Evolutionary conservation across 148 eudicot genomes (phyloP), one percentile per base, ranked within the genome.

Genomic region (Amaranthus cruentus): DNA sequence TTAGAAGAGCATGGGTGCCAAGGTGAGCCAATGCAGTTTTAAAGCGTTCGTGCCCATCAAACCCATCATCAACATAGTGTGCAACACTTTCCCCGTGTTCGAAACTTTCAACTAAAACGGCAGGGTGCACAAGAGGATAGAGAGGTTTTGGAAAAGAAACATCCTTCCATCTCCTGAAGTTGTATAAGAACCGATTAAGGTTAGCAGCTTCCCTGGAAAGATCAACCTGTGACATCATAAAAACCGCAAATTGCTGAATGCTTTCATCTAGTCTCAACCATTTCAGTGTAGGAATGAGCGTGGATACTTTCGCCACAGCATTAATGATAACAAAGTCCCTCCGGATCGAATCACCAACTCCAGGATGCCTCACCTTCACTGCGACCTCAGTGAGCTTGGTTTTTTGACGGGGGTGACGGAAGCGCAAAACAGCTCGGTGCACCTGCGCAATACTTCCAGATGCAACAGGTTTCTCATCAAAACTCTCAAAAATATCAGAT

Each of bases 371-470:
- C 78, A 92, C 97, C 74, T 92, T 92, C 18, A 92, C 97, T 21
- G 97, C 97, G 70, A 92, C 97, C 65, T 83, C 84, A 66, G 91
- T 84, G 50, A 90, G 98, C 77, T 88, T 93, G 72, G 75, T 79
- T 76, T 74, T 75, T 51, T 85, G 86, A 61, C 96, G 89, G 46
- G 79, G 90, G 56, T 88, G 86, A 12, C 84, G 75, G 73, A 84
- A 83, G 69, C 83, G 83, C 74, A 95, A 82, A 59, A 88, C 79
- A 76, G 96, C 98, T 73, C 96, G 85, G 73, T 95, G 96, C 63
- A 95, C 89, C 84, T 95, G 98, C 6, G 98, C 98, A 57, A 95
- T 90, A 75, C 97, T 91, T 57, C 98, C 98, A 18, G 98, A 95
- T 44, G 98, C 98, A 68, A 94, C 90, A 51, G 98, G 97, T 71